phyloP scores from a whole-genome alignment of 768 basidiomycete species.

The Suillus fuscotomentosus region DNA sequence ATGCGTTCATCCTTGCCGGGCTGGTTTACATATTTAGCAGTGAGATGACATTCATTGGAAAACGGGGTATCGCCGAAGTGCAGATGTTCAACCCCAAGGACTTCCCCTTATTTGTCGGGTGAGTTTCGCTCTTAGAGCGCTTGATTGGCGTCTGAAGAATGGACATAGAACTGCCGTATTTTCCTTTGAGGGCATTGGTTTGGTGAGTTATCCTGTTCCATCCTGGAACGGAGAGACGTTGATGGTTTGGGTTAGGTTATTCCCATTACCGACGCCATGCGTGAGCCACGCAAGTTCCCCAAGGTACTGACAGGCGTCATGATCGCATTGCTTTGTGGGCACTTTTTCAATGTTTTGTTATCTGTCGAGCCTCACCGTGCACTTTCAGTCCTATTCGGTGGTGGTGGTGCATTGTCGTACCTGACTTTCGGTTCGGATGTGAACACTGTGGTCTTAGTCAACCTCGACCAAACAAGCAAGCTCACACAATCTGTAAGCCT shows the following conservation, averaged over 20 bases:
- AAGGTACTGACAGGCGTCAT: slow-evolving; percentile 86
- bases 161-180: slow-evolving; percentile 86
- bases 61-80: slow-evolving; percentile 74
- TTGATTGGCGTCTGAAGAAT: not conserved
- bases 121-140: slow-evolving; percentile 22
- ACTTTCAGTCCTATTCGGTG: slow-evolving; percentile 73
- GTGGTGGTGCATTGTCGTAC: slow-evolving; percentile 85
- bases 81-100: slow-evolving; percentile 85
- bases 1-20: slow-evolving; percentile 92
- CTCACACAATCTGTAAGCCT: slow-evolving; percentile 81
- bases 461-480: slow-evolving; percentile 78
- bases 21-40: slow-evolving; percentile 85
- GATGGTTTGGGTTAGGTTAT: slow-evolving; percentile 55
- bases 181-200: slow-evolving; percentile 96
- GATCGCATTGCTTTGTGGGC: slow-evolving; percentile 72
- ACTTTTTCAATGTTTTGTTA: slow-evolving; percentile 2
- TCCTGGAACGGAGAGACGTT: slow-evolving; percentile 3
- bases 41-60: slow-evolving; percentile 68
- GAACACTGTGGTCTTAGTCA: slow-evolving; percentile 93
- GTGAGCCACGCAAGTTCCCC: slow-evolving; percentile 92
- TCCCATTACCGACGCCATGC: slow-evolving; percentile 97
- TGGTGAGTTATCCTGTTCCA: slow-evolving; percentile 47
- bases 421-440: slow-evolving; percentile 84
- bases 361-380: slow-evolving; percentile 5
- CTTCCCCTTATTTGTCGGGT: slow-evolving; percentile 93